Percentiles rank a stretch among this genome's conserved stretches.
phyloP scores from a whole-genome alignment of 257 asterid genomes.

The Solanum pennellii region DNA sequence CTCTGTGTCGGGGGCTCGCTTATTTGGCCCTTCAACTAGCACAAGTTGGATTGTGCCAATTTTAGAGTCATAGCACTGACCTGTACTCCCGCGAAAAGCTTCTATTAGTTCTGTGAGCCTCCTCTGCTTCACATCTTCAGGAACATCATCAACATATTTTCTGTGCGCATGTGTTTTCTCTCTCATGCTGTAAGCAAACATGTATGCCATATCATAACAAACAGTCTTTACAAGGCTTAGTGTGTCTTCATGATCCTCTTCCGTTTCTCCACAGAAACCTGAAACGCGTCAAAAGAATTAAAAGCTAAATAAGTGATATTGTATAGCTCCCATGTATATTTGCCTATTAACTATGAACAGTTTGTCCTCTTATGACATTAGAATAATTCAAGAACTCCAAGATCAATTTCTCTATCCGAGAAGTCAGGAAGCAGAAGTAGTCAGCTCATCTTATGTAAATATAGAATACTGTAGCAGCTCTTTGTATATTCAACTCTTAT shows the following conservation, averaged over 20 bases:
- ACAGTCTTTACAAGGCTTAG: conserved; percentile 56
- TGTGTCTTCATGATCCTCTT: conserved; percentile 84
- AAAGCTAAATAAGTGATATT: neutral
- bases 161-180: conserved; percentile 98
- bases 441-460: neutral
- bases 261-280: conserved; percentile 98
- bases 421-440: neutral
- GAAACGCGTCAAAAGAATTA: conserved; percentile 5
- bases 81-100: conserved; percentile 78
- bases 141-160: conserved; percentile 77
- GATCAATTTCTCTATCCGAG: neutral
- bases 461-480: neutral
- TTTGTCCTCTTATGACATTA: neutral
- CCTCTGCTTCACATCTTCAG: conserved; percentile 76
- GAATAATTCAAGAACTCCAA: neutral
- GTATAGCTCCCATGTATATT: neutral
- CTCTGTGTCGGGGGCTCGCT: conserved; percentile 84
- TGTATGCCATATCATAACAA: conserved; percentile 91
- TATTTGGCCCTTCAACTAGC: conserved; percentile 91
- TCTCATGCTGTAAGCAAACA: conserved; percentile 99
- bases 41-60: conserved; percentile 76
- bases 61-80: conserved; percentile 65
- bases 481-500: neutral
- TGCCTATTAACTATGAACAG: neutral
- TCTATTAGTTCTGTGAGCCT: conserved; percentile 78